Conservation (phyloP, 192 early-diverging fungal species). For the Coemansia furcata region DNA sequence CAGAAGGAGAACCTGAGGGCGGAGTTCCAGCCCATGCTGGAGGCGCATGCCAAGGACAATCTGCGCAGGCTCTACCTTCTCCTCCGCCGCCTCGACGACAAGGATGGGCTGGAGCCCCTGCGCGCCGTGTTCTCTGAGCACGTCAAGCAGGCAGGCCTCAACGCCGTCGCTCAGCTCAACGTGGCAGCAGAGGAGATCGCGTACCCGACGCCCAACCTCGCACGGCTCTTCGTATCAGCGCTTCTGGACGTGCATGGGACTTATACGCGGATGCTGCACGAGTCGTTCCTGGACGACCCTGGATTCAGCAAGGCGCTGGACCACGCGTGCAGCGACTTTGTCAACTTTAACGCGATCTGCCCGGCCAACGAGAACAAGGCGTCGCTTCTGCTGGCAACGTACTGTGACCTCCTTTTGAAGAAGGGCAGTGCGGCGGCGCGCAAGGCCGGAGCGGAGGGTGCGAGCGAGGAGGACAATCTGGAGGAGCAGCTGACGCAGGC, state of each 20-base stretch:
- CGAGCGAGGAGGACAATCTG: slow-evolving; percentile 45
- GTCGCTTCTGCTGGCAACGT: slow-evolving; percentile 86
- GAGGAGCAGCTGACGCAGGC: slow-evolving; percentile 53
- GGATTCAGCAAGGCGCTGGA: slow-evolving; percentile 90
- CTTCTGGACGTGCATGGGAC: slow-evolving; percentile 84
- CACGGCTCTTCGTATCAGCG: slow-evolving; percentile 77
- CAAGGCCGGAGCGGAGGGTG: slow-evolving; percentile 35
- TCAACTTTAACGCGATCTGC: slow-evolving; percentile 89
- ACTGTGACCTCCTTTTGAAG: slow-evolving; percentile 83
- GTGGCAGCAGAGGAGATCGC: slow-evolving; percentile 55
- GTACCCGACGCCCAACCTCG: slow-evolving; percentile 36
- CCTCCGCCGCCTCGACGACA: slow-evolving; percentile 67
- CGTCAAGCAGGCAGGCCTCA: slow-evolving; percentile 73
- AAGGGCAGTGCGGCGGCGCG: slow-evolving; percentile 61
- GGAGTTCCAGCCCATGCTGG: slow-evolving; percentile 88
- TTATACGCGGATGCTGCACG: slow-evolving; percentile 75
- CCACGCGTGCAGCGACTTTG: slow-evolving; percentile 90
- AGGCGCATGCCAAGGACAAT: slow-evolving; percentile 85
- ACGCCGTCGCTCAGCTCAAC: slow-evolving; percentile 55
- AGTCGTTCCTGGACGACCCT: slow-evolving; percentile 72
- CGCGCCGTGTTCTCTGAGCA: slow-evolving; percentile 72
- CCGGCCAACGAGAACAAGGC: slow-evolving; percentile 64
- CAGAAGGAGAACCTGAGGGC: slow-evolving; percentile 81
- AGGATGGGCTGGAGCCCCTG: slow-evolving; percentile 76
- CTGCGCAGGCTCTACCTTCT: slow-evolving; percentile 85